Evolutionary conservation across 228 moss, liverwort and hornwort genomes (phyloP).

Genomic region (Sphagnum magellanicum): DNA sequence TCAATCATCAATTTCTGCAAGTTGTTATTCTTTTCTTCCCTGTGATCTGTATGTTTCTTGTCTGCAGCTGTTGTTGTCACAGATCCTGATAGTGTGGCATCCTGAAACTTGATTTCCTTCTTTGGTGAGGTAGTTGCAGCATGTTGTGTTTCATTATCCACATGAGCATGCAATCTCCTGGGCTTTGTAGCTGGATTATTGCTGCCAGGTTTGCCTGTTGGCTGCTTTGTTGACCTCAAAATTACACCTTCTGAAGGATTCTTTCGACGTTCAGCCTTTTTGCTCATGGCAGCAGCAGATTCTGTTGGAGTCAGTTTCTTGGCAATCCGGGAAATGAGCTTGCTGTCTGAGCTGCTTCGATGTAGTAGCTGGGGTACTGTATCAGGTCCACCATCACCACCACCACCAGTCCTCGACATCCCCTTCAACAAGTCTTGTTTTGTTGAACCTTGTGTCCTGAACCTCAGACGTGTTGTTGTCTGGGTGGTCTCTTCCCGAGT

Average conservation of each 20-base stretch:
- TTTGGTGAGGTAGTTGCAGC: background rate
- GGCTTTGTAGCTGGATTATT: conserved; percentile 20
- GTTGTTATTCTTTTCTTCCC: too few relatives aligned
- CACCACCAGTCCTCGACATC: conserved; percentile 48
- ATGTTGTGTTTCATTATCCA: background rate
- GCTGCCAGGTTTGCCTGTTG: conserved; percentile 17
- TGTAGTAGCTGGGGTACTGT: conserved; percentile 27
- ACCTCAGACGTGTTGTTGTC: conserved; percentile 13
- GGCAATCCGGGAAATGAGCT: conserved; percentile 34
- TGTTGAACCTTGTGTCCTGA: conserved; percentile 27
- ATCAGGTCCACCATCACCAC: background rate
- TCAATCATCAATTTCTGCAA: too few relatives aligned
- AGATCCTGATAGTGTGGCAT: too few relatives aligned
- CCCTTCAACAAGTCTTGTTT: conserved; percentile 48
- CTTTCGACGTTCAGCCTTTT: background rate
- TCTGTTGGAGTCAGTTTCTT: conserved; percentile 22
- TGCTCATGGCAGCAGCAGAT: background rate
- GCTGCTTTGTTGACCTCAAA: conserved; percentile 16
- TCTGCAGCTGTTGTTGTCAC: too few relatives aligned
- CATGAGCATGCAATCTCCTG: background rate
- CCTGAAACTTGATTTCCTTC: background rate
- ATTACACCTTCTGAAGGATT: conserved; percentile 15
- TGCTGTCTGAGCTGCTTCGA: conserved; percentile 43
- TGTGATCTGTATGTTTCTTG: too few relatives aligned
- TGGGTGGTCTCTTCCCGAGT: conserved; percentile 26